Evolutionary conservation across 1,284 basidiomycete genomes (phyloP), one percentile per base, ranked within the genome.

Genomic region (Ceraceosorus guamensis): DNA sequence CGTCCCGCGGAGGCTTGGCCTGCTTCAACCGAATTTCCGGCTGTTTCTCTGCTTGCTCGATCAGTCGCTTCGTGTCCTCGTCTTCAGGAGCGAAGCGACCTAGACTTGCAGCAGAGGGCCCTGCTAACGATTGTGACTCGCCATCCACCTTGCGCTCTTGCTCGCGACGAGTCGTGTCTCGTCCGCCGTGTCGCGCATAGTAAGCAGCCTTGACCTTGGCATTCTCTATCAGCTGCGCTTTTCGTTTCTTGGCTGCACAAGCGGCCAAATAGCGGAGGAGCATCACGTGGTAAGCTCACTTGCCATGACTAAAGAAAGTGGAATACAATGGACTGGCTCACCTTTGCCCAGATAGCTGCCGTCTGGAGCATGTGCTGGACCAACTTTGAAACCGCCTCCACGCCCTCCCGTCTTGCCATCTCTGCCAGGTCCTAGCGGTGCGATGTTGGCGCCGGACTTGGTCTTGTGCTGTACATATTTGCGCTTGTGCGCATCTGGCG

Each of bases 191-290:
- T n/a, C n/a, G n/a, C n/a, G n/a, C n/a, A 79, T 77, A 80, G 63
- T 78, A 82, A 16, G 74, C 71, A 63, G 79, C 78, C 71, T 82
- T 82, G 54, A 80, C 73, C 66, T 80, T 80, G 37, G 81, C 80
- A 49, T 79, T 78, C 62, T 78, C 71, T 59, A 82, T 81, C 52
- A 82, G 70, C 35, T 79, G 78, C 16, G 78, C 77, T 63, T 82
- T 81, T 69, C 80, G 79, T 63, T 79, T 79, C 52, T 80, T 77
- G 31, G 79, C 80, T 79, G 69, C 45, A 14, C 31, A 30, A 8
- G n/a, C 16, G 4, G 35, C 33, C 8, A 16, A 13, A 48, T 11
- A 30, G 13, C 2, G 24, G 7, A 46, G 2, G 24, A 33, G 30
- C 35, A 52, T 10, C 16, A 50, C 7, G 39, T 37, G 18, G 24